These are phyloP conservation scores for Rutidosis leptorrhynchoides DNA, from an alignment of 129 eudicot genomes.

Conservation along the genomic window DNA sequence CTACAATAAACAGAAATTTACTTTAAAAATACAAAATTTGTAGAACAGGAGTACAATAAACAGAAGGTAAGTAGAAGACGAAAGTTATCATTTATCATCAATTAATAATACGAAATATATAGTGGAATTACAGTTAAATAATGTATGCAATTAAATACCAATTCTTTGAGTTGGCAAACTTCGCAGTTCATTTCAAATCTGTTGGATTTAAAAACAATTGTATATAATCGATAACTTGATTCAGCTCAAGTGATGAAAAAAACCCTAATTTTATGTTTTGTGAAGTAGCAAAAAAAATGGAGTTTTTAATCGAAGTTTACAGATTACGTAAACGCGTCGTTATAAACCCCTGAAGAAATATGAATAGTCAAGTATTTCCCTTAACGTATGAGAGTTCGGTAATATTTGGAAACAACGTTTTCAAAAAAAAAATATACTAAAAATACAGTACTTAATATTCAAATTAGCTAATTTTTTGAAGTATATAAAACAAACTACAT, in stretches of 20 bases:
- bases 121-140: not conserved
- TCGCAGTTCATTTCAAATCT: slow-evolving; percentile 73
- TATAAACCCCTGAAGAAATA: not conserved
- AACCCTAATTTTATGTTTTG: slow-evolving; percentile 15
- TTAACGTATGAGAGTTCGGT: not conserved
- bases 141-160: slow-evolving; percentile 42
- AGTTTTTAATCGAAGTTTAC: slow-evolving; percentile 22
- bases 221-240: slow-evolving; percentile 1
- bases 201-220: slow-evolving; percentile 4
- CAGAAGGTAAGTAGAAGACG: not conserved
- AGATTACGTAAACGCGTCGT: slow-evolving; percentile 24
- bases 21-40: too few relatives aligned
- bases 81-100: too few relatives aligned
- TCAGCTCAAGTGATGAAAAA: slow-evolving; percentile 7
- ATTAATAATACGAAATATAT: too few relatives aligned
- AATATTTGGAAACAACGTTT: too few relatives aligned
- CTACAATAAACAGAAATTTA: slow-evolving; percentile 41
- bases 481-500: too few relatives aligned
- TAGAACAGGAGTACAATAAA: slow-evolving; percentile 3
- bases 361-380: not conserved
- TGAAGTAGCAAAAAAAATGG: not conserved
- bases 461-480: too few relatives aligned
- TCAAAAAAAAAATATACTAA: too few relatives aligned
- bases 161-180: slow-evolving; percentile 96
- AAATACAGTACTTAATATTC: too few relatives aligned